Evolutionary conservation across 208 protist genomes (phyloP).

Genomic region (Herpetomonas tarakana): DNA sequence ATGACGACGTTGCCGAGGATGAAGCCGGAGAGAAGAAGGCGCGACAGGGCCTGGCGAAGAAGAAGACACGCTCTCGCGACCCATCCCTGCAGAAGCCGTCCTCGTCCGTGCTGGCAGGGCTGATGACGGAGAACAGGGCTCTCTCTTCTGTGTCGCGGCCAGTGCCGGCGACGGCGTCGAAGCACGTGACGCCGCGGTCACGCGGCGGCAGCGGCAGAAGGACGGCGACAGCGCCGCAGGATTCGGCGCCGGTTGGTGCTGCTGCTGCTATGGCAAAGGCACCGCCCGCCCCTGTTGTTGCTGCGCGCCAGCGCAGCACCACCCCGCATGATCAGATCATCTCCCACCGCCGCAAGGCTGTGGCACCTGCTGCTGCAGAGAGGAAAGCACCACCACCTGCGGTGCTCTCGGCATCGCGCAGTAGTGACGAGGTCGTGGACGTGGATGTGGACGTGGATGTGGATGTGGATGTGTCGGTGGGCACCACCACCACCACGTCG

Average conservation of each 20-base stretch:
- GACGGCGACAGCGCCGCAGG: no score
- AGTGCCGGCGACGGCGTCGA: not conserved
- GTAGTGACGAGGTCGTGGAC: no score
- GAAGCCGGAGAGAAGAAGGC: not conserved
- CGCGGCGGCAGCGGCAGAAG: not conserved
- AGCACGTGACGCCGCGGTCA: not conserved
- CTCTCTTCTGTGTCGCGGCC: not conserved
- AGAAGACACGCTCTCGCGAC: constrained; percentile 13
- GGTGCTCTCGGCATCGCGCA: no score
- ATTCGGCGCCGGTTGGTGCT: no score
- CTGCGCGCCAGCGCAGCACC: not conserved
- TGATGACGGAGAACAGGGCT: not conserved
- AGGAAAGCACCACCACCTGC: no score
- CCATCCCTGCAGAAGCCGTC: constrained; percentile 24
- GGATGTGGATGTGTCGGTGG: not conserved
- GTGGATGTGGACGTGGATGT: constrained; percentile 1
- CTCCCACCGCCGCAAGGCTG: no score
- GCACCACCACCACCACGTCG: not conserved
- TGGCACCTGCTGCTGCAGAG: not conserved
- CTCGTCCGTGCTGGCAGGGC: constrained; percentile 21
- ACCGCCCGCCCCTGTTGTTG: no score
- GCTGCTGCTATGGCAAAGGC: no score
- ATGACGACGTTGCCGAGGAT: constrained; percentile 1
- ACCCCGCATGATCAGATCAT: constrained; percentile 1
- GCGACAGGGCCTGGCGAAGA: not conserved